Base-by-base conservation (phyloP, 176 grass and related monocot species). In the Triticum aestivum region DNA sequence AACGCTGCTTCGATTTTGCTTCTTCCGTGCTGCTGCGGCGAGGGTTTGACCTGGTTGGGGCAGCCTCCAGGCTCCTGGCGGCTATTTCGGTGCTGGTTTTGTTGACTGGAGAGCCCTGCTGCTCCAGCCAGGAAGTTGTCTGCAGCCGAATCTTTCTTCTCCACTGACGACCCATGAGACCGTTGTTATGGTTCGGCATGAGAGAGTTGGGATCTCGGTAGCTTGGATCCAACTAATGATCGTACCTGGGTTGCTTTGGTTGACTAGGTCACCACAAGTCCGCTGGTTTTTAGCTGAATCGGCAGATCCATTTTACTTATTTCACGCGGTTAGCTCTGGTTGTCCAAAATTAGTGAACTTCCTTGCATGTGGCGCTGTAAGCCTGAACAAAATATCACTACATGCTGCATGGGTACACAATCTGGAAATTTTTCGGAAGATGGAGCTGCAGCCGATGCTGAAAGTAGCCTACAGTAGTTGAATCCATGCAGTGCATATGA, bases 181-280 rank as follows among this genome's bases (percentile, higher is more conserved):
- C 21, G 27, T 66, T 83, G 74, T 27, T 11, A 10, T 11, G 44
- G 67, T 59, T 61, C n/a, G 6, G 74, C 32, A 10, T 79, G 49
- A 3, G 56, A 35, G 24, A 75, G 33, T 65, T 20, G 84, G 39
- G 80, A 87, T 90, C 85, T 90, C 59, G 59, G 27, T 11, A 44
- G 66, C 75, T 59, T 79, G 75, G 80, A 67, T 68, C 73, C 33
- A 49, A 21, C 56, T 18, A n/a, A 61, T 2, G 45, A 9, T 15
- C 41, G 11, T 77, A 63, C 5, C 39, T 47, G 14, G n/a, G 13
- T 38, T 78, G 20, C 1, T 68, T 15, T 21, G 29, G 8, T 23
- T 45, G 20, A n/a, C 3, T 69, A 65, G 20, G 33, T 51, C 27
- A 76, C 30, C 35, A 58, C 18, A n/a, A 32, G 26, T 32, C 1